These are phyloP conservation scores for Colletotrichum musae DNA, from an alignment of 2,329 filamentous ascomycete genomes.

Conservation along the genomic window DNA sequence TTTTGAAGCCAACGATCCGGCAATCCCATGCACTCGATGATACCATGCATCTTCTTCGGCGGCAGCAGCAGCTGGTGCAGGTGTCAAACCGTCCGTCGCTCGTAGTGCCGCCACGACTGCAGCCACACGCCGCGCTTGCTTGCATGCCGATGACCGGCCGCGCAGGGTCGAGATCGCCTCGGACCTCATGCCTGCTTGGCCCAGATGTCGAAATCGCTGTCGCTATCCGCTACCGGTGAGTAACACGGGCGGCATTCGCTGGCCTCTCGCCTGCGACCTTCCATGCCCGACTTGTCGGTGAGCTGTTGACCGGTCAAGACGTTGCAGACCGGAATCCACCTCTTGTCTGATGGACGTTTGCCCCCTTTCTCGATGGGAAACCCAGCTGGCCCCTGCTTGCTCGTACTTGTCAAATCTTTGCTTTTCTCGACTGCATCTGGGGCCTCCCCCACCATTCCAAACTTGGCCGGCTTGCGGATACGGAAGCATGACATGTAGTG, in stretches of 20 bases:
- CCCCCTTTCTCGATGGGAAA: constrained; percentile 1
- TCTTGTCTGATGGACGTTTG: constrained; percentile 12
- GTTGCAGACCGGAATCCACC: constrained; percentile 20
- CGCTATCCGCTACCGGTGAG: constrained; percentile 7
- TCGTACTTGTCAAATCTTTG: constrained; percentile 1
- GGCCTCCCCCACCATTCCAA: not conserved
- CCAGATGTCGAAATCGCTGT: constrained; percentile 13
- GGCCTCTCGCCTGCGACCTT: constrained; percentile 10
- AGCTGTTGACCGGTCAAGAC: constrained; percentile 24
- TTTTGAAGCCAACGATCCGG: constrained; percentile 26
- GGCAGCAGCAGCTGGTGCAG: constrained; percentile 16
- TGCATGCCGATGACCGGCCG: not conserved
- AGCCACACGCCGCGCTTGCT: constrained; percentile 10
- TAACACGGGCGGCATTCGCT: constrained; percentile 7
- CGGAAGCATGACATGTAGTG: constrained; percentile 10
- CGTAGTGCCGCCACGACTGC: constrained; percentile 15
- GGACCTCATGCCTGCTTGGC: not conserved
- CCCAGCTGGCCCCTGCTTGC: constrained; percentile 1
- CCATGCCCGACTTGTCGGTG: constrained; percentile 10
- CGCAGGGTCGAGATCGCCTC: not conserved
- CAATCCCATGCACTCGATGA: constrained; percentile 32
- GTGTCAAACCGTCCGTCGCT: constrained; percentile 18
- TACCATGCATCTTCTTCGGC: constrained; percentile 20
- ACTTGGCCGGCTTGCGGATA: not conserved
- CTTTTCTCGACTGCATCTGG: constrained; percentile 20